Evolutionary conservation across 2,329 filamentous ascomycete species (phyloP).

Genomic region (Aspergillus sp.): DNA sequence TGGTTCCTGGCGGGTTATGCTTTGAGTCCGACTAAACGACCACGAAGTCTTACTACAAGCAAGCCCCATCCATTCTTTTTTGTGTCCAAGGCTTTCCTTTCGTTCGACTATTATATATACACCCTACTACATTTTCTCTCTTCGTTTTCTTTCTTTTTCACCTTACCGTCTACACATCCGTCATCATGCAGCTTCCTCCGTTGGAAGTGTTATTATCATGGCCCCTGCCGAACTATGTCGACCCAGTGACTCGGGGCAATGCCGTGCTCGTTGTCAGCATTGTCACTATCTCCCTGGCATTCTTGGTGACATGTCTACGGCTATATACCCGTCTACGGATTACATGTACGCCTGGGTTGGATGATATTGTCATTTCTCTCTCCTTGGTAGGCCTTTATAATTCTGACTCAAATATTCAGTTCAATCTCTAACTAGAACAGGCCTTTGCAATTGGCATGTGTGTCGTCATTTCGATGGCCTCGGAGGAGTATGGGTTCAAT

Average conservation of each 20-base stretch:
- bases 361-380: conserved; percentile 40
- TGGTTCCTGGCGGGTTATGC: conserved; percentile 6
- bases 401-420: too few species aligned
- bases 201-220: conserved; percentile 35
- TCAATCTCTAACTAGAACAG: conserved; percentile 10
- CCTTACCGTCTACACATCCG: background rate
- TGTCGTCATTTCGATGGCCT: conserved; percentile 24
- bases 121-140: background rate
- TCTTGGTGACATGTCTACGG: conserved; percentile 36
- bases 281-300: conserved; percentile 32
- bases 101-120: background rate
- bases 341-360: conserved; percentile 39
- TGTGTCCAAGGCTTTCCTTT: background rate
- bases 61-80: background rate
- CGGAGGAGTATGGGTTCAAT: conserved; percentile 28
- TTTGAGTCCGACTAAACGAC: conserved; percentile 2
- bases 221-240: conserved; percentile 41
- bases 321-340: conserved; percentile 41
- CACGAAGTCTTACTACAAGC: background rate
- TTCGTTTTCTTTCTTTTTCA: background rate
- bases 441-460: conserved; percentile 30
- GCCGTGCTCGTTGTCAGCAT: conserved; percentile 36
- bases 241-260: conserved; percentile 40
- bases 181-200: conserved; percentile 35
- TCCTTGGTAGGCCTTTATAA: conserved; percentile 27